A percentile compares a stretch with the other conserved stretches of the same genome.
These are phyloP conservation scores for Epichloe gansuensis DNA, from an alignment of 2,329 filamentous ascomycete genomes.

Conservation along the genomic window DNA sequence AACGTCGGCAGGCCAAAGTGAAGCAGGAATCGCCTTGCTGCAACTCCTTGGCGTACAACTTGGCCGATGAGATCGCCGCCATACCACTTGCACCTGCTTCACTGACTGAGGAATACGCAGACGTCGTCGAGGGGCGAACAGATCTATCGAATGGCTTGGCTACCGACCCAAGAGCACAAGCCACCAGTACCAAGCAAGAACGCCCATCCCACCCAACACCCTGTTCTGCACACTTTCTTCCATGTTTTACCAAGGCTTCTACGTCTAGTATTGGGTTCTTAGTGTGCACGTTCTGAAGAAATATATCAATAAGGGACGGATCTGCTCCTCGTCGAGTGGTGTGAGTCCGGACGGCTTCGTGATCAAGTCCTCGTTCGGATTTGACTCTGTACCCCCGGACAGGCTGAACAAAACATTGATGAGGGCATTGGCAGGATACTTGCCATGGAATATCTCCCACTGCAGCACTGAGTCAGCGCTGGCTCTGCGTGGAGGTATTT, in stretches of 20 bases:
- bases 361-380: slow-evolving; percentile 4
- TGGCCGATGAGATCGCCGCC: slow-evolving; percentile 6
- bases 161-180: slow-evolving; percentile 12
- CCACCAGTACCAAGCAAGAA: slow-evolving; percentile 14
- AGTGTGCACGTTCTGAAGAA: slow-evolving; percentile 14
- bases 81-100: background rate
- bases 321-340: slow-evolving; percentile 12
- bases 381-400: background rate
- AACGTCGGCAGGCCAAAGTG: slow-evolving; percentile 14
- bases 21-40: slow-evolving; percentile 12
- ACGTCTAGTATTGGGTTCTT: slow-evolving; percentile 16
- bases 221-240: slow-evolving; percentile 11
- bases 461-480: slow-evolving; percentile 10
- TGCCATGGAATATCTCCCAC: slow-evolving; percentile 10
- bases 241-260: slow-evolving; percentile 11
- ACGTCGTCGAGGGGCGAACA: background rate
- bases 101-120: background rate
- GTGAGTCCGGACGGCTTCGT: slow-evolving; percentile 4
- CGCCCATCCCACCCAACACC: slow-evolving; percentile 15
- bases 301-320: slow-evolving; percentile 13
- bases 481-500: slow-evolving; percentile 11
- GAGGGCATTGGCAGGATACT: slow-evolving; percentile 9
- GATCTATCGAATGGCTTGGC: slow-evolving; percentile 11
- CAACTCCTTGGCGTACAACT: slow-evolving; percentile 5
- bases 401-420: slow-evolving; percentile 8